Percentiles rank a stretch among this genome's conserved stretches.
phyloP scores from a whole-genome alignment of 805 yeast species.

The Hanseniaspora mollemarum region DNA sequence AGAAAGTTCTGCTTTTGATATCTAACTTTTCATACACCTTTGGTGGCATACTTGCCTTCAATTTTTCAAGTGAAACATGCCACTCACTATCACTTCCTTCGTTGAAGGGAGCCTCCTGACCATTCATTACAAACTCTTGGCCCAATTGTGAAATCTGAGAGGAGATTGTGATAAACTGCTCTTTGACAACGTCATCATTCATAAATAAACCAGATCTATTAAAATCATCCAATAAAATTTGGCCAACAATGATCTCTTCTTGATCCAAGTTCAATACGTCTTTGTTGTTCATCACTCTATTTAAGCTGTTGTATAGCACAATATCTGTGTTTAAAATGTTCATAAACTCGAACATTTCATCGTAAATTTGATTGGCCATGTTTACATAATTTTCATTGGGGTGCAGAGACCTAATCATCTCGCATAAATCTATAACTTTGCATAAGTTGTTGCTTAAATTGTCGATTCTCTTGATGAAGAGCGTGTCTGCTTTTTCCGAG shows the following conservation, averaged over 20 bases:
- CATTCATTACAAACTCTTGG: slow-evolving; percentile 46
- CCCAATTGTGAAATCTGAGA: slow-evolving; percentile 74
- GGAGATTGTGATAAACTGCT: slow-evolving; percentile 63
- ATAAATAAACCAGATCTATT: slow-evolving; percentile 81
- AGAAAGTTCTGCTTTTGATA: slow-evolving; percentile 18
- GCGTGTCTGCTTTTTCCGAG: slow-evolving; percentile 34
- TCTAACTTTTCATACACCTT: slow-evolving; percentile 1
- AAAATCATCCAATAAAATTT: slow-evolving; percentile 69
- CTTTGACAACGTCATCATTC: slow-evolving; percentile 49
- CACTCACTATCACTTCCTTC: slow-evolving; percentile 19
- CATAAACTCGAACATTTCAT: slow-evolving; percentile 85
- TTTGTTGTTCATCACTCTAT: slow-evolving; percentile 38
- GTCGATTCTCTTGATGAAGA: slow-evolving; percentile 60
- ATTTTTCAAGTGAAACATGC: slow-evolving; percentile 19
- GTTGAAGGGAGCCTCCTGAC: slow-evolving; percentile 17
- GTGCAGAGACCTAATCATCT: slow-evolving; percentile 78
- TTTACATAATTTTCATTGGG: slow-evolving; percentile 59
- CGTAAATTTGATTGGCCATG: slow-evolving; percentile 83
- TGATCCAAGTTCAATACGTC: slow-evolving; percentile 34
- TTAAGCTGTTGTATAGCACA: slow-evolving; percentile 51
- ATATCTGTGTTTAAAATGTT: slow-evolving; percentile 78
- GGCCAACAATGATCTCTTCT: slow-evolving; percentile 79
- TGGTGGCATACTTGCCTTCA: slow-evolving; percentile 15
- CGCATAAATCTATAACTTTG: slow-evolving; percentile 87
- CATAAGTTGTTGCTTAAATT: slow-evolving; percentile 79